Percentiles rank a stretch among this genome's conserved stretches.
Conservation (phyloP, 306 rosid genomes). For the peach (Prunus persica) region DNA sequence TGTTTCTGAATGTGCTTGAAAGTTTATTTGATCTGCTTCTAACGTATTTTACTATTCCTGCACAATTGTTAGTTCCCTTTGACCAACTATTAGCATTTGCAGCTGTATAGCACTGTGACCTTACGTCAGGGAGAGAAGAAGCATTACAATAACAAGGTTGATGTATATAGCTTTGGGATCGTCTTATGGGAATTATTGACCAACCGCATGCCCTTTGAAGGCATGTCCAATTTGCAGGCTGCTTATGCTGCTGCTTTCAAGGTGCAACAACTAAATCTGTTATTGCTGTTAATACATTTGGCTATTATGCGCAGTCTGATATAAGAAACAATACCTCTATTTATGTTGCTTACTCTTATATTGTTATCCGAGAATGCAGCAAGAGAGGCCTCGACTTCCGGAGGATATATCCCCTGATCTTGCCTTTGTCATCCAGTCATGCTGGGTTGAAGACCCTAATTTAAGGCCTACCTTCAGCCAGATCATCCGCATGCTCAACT, state of each 20-base stretch:
- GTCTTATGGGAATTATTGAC: conserved; percentile 97
- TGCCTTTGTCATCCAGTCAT: conserved; percentile 76
- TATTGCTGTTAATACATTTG: conserved; percentile 12
- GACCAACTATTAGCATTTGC: conserved; percentile 23
- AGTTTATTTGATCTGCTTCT: conserved; percentile 2
- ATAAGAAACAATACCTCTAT: neutral
- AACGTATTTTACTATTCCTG: neutral
- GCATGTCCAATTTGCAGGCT: conserved; percentile 99
- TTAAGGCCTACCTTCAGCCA: conserved; percentile 83
- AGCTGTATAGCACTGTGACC: conserved; percentile 97
- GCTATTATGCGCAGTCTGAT: conserved; percentile 7
- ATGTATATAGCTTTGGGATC: conserved; percentile 96
- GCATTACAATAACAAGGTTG: conserved; percentile 97
- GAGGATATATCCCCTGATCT: conserved; percentile 75
- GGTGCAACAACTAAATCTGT: conserved; percentile 40
- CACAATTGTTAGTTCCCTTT: conserved; percentile 1
- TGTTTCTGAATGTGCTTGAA: neutral
- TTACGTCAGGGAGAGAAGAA: conserved; percentile 97
- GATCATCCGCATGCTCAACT: conserved; percentile 81
- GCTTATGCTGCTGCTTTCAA: conserved; percentile 99
- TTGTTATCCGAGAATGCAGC: conserved; percentile 64
- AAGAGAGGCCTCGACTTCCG: conserved; percentile 78
- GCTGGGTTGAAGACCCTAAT: conserved; percentile 95
- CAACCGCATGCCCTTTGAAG: conserved; percentile 98
- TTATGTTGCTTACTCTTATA: neutral